Conservation (phyloP, 1,284 basidiomycete species). For the Testicularia cyperi region DNA sequence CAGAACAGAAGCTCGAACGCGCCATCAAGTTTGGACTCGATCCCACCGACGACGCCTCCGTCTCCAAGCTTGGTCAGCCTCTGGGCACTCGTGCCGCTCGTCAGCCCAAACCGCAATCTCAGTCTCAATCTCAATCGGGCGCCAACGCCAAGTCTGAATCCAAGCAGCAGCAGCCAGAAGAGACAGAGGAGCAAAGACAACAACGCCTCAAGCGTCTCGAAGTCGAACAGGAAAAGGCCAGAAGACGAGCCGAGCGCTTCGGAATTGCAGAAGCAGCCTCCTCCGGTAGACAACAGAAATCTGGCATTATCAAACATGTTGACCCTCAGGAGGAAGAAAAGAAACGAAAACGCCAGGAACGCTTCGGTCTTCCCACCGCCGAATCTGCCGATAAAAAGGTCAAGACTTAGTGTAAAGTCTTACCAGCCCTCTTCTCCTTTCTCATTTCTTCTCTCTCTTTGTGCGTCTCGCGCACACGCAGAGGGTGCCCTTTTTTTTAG, state of each 20-base stretch:
- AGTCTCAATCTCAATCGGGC: too few species aligned
- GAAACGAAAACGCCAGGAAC: slow-evolving; percentile 29
- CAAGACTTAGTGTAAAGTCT: slow-evolving; percentile 2
- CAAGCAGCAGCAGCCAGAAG: slow-evolving; percentile 1
- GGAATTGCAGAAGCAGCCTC: slow-evolving; percentile 7
- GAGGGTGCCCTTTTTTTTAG: too few species aligned
- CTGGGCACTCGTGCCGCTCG: slow-evolving; percentile 2
- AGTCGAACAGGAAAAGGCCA: slow-evolving; percentile 36
- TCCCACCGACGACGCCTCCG: slow-evolving; percentile 10
- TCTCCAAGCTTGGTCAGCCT: slow-evolving; percentile 16
- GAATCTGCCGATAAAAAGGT: slow-evolving; percentile 12
- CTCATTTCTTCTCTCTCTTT: not conserved
- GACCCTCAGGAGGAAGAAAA: slow-evolving; percentile 27
- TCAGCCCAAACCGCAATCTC: not conserved
- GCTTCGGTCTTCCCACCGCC: slow-evolving; percentile 1
- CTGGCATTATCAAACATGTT: slow-evolving; percentile 1
- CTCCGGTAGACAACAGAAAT: too few species aligned
- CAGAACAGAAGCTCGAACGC: slow-evolving; percentile 48
- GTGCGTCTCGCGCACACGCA: not conserved
- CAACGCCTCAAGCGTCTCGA: slow-evolving; percentile 10
- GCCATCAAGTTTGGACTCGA: slow-evolving; percentile 54
- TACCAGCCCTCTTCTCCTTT: not conserved
- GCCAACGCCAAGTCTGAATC: not conserved
- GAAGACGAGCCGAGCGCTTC: slow-evolving; percentile 48
- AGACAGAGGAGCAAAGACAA: slow-evolving; percentile 34